Evolutionary conservation across 2,329 filamentous ascomycete species (phyloP), one percentile per base, ranked within the genome.

Genomic region (Nothopassalora personata): DNA sequence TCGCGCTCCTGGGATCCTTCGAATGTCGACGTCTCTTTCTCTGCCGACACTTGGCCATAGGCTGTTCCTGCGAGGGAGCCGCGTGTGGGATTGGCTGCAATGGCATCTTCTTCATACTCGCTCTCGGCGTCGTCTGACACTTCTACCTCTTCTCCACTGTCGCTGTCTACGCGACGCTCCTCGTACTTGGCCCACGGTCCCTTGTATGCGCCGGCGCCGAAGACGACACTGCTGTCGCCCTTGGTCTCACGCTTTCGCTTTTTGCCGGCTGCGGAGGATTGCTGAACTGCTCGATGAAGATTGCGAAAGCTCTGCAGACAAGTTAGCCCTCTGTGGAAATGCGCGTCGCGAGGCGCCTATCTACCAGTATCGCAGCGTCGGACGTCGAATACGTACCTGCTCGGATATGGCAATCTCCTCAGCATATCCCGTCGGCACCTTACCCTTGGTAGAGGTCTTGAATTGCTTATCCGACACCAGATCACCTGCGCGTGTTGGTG

Each of bases 121-220:
- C 86, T 82, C 51, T 82, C 84, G 36, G 87, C 88, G 67, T 88
- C 89, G 69, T 91, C 89, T 71, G 91, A 88, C 10, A 72, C 66
- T 5, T 83, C 87, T 46, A 95, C 80, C 73, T 89, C 90, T 48
- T 85, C 88, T 11, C 78, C 77, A n/a, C 90, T 86, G 59, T 89
- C 83, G 56, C 83, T 84, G 33, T 84, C 79, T 64, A 91, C 88
- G 67, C 89, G 88, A 64, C 92, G 86, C 53, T 86, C 80, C 63
- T 86, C 81, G 71, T 95, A 96, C 72, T 83, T 86, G 8, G 94
- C 95, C 95, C 95, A 99, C 0, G 94, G 95, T 0, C 95, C 95
- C 39, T 96, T 83, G 74, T 99, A 99, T 49, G 91, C 87, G 56
- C 87, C 88, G 7, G 91, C 86, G 0, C 94, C 94, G 68, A 96